Base-by-base conservation (phyloP, 2,329 filamentous ascomycete genomes). In the Colletotrichum nymphaeae region DNA sequence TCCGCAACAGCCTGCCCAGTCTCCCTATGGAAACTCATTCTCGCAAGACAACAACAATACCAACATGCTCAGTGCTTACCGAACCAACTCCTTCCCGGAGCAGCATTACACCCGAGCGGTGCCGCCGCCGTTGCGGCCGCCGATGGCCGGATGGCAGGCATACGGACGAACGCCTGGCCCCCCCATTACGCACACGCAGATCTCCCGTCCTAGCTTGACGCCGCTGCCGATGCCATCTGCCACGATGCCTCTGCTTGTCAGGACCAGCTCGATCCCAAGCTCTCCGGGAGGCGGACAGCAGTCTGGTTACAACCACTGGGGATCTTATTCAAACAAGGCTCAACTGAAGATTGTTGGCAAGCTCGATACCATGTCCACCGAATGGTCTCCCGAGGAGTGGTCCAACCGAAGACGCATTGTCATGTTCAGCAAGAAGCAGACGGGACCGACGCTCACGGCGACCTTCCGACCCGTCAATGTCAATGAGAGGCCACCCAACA, bases 311-410 rank as follows among this genome's bases (percentile, higher is more conserved):
- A 94, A 95, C 77, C 93, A 93, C 0, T 95, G 97, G 79, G 90
- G 92, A 4, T 89, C 96, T 76, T 96, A 95, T 79, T 92, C 94
- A 19, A 90, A 91, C 79, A 98, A 98, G 84, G 97, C 95, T 0
- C 87, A 93, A 22, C 86, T 98, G 35, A 95, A 97, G 79, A 93
- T 98, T 73, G 90, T 93, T 67, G 95, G 95, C 24, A 94, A 98
- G 78, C 88, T 99, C 60, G 92, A 95, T 64, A 86, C 88, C 8
- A 98, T 98, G 96, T 91, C 92, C 0, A 89, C 93, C 75, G 89
- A 92, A 74, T 99, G 97, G 97, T 93, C 91, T 1, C 84, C 88
- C 32, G 95, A 97, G 75, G 97, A 99, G 82, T 92, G 91, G 84
- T 89, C 92, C 49, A 91, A 91, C 66, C 93, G 94, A 78, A 89